Base-by-base conservation (phyloP, 2,329 filamentous ascomycete genomes). In the Aspergillus aculeatus region DNA sequence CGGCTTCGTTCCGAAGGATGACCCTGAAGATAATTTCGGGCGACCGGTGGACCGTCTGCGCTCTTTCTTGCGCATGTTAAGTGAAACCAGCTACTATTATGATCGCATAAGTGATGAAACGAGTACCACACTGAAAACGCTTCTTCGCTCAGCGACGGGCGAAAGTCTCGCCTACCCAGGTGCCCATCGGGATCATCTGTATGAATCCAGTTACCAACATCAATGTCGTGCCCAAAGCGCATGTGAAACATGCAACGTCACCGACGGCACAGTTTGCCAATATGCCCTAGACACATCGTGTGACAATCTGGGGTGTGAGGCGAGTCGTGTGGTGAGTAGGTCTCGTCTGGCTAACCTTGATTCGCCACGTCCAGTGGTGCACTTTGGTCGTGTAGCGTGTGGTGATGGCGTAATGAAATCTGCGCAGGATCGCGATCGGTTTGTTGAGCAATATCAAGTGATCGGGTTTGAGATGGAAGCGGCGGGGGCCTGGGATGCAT, bases 391-490 rank as follows among this genome's bases (percentile, higher is more conserved):
- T 14, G 47, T 54, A 10, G 52, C 52, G 2, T 54, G 32, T 5
- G 52, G 52, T 4, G 52, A 54, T 26, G n/a, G 21, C 14, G 1
- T 23, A 7, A 47, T 54, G 19, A 24, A 38, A 26, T 44, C 32
- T 19, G 52, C 32, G 2, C 19, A 9, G 32, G 32, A 29, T 11
- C 52, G 52, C n/a, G 52, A 54, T 26, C 7, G n/a, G 14, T 47
- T 54, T 10, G 52, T 35, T 21, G 6, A 23, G 44, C 10, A 4
- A 9, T n/a, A 54, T 2, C 21, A 38, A 4, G 38, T 54, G 9
- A 47, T 54, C n/a, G 52, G n/a, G 4, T 54, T 54, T 47, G 52
- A 54, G 38, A 54, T 54, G 52, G 52, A 54, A 19, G 52, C 32
- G 6, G 52, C 38, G 14, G 35, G 32, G 19, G 19, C 47, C 6